Percentiles rank a stretch among this genome's conserved stretches.
phyloP scores from a whole-genome alignment of 805 yeast species.

The Komagataella pastoris region DNA sequence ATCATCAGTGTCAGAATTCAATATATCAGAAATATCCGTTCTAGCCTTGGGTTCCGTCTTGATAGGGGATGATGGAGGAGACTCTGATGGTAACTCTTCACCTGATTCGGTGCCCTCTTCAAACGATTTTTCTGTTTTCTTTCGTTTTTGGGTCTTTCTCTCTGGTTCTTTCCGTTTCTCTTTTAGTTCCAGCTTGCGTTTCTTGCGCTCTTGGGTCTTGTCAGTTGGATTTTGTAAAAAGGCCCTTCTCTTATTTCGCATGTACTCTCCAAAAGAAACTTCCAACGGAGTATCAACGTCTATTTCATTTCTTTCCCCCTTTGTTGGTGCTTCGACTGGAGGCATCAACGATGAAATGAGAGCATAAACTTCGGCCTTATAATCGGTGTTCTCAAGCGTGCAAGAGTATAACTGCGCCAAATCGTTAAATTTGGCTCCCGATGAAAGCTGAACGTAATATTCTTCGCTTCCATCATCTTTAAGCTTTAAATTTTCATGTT shows the following conservation, averaged over 20 bases:
- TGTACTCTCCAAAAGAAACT: conserved; percentile 25
- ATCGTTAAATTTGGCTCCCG: not conserved
- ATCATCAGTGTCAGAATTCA: not conserved
- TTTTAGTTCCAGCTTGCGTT: not conserved
- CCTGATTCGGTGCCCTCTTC: not conserved
- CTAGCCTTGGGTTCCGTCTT: not conserved
- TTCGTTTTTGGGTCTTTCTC: conserved; percentile 7
- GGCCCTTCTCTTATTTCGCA: conserved; percentile 21
- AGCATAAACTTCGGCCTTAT: not conserved
- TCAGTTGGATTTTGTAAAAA: conserved; percentile 12
- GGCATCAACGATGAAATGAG: not conserved
- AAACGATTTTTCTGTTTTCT: conserved; percentile 1
- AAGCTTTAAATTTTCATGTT: not conserved
- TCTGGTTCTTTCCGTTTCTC: conserved; percentile 5
- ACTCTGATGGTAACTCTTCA: not conserved
- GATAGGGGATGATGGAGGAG: not conserved
- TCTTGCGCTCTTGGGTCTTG: not conserved
- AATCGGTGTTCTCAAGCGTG: not conserved
- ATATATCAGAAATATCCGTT: not conserved
- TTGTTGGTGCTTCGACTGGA: not conserved
- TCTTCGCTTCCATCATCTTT: not conserved
- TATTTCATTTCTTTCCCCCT: conserved; percentile 8
- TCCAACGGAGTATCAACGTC: conserved; percentile 32
- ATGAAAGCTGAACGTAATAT: not conserved
- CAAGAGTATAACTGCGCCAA: not conserved